phyloP scores from a whole-genome alignment of 2,329 filamentous ascomycete genomes.

The Dryadomyces sulphureus region DNA sequence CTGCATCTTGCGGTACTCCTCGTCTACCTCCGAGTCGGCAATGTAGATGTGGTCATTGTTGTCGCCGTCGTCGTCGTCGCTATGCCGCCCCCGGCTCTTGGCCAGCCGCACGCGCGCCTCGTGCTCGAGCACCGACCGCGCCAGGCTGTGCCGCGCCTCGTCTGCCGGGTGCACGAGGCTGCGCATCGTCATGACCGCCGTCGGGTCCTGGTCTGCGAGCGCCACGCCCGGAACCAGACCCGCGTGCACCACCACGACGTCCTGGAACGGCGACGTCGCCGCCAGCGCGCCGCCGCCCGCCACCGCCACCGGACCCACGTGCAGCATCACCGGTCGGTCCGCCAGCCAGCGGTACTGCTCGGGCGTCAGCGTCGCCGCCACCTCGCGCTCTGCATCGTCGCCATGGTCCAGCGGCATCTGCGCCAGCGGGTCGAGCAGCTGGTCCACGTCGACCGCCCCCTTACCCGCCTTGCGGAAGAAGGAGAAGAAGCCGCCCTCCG shows the following conservation, averaged over 20 bases:
- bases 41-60: constrained; percentile 8
- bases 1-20: constrained; percentile 10
- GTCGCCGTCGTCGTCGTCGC: constrained; percentile 7
- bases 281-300: constrained; percentile 22
- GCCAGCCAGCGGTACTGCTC: constrained; percentile 56
- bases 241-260: constrained; percentile 68
- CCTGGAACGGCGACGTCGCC: constrained; percentile 14
- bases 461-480: not conserved
- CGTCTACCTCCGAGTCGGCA: constrained; percentile 9
- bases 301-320: constrained; percentile 41
- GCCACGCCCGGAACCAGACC: constrained; percentile 66
- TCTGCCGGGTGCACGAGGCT: constrained; percentile 50
- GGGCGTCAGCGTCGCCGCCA: constrained; percentile 34
- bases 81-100: no score
- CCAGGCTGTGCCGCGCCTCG: constrained; percentile 26
- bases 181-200: constrained; percentile 85
- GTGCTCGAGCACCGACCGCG: constrained; percentile 21
- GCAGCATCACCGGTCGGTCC: constrained; percentile 62
- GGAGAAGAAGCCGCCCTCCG: no score
- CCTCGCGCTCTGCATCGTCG: constrained; percentile 32
- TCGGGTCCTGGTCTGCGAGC: constrained; percentile 58
- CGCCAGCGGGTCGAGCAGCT: constrained; percentile 4
- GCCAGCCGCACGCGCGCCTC: constrained; percentile 14
- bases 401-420: constrained; percentile 16
- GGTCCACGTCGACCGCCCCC: constrained; percentile 5